Percentiles rank a stretch among this genome's conserved stretches.
Evolutionary conservation across 2,329 filamentous ascomycete genomes (phyloP).

Genomic region (Triangularia setosa): DNA sequence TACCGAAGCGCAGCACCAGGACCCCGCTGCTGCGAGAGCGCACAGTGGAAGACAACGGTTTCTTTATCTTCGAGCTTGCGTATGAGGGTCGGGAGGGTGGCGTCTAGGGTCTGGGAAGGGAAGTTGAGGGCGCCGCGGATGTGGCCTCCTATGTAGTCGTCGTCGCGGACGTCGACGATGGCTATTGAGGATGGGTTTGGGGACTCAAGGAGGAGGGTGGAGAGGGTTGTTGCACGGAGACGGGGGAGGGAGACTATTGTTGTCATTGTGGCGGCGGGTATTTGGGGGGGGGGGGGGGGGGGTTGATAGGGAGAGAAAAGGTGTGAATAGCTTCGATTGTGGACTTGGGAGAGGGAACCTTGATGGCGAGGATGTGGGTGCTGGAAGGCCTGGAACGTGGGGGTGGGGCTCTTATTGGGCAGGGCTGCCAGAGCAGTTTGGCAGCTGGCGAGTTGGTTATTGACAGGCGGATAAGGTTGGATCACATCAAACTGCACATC

Average conservation of each 20-base stretch:
- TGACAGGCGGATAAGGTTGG: neutral
- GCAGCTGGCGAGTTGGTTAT: neutral
- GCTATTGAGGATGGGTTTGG: slow-evolving; percentile 63
- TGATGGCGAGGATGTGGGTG: neutral
- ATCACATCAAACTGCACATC: neutral
- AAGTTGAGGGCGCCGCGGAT: slow-evolving; percentile 75
- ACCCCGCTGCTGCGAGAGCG: slow-evolving; percentile 84
- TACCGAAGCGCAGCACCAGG: slow-evolving; percentile 81
- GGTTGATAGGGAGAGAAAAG: neutral
- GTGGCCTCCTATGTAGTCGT: slow-evolving; percentile 87
- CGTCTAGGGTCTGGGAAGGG: slow-evolving; percentile 69
- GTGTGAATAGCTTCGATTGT: neutral
- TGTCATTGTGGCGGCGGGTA: neutral
- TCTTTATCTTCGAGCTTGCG: slow-evolving; percentile 72
- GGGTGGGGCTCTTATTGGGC: neutral
- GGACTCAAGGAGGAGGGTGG: slow-evolving; percentile 55
- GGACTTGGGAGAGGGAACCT: neutral
- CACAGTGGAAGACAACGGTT: slow-evolving; percentile 90
- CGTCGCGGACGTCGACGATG: slow-evolving; percentile 44
- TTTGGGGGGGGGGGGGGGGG: neutral
- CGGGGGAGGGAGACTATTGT: slow-evolving; percentile 61
- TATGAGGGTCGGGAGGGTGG: slow-evolving; percentile 76
- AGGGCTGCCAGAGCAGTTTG: neutral
- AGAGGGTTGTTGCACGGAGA: slow-evolving; percentile 66
- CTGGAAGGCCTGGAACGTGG: neutral